phyloP scores from a whole-genome alignment of 1,139 yeast genomes.

The Yamadazyma oceani region DNA sequence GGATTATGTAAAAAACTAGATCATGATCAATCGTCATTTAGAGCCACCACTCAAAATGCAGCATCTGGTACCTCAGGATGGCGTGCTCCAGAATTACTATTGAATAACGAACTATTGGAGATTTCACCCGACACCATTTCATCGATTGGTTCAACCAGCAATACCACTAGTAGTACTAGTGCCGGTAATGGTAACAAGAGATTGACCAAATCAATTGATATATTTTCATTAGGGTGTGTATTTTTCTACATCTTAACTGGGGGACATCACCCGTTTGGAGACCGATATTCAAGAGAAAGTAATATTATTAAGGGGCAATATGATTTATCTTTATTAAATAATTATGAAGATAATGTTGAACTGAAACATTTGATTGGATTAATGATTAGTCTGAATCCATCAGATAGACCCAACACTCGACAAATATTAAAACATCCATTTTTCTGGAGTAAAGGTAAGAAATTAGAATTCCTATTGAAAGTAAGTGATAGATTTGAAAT shows the following conservation, averaged over 20 bases:
- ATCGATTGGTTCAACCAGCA: slow-evolving; percentile 26
- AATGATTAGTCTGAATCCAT: slow-evolving; percentile 74
- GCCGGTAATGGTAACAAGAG: slow-evolving; percentile 44
- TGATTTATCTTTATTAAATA: slow-evolving; percentile 46
- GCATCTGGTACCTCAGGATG: slow-evolving; percentile 96
- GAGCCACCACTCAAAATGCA: slow-evolving; percentile 89
- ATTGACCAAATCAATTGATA: slow-evolving; percentile 87
- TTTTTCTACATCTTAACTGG: slow-evolving; percentile 81
- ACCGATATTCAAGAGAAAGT: slow-evolving; percentile 80
- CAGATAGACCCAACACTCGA: slow-evolving; percentile 68
- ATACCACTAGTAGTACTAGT: slow-evolving; percentile 8
- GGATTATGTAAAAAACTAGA: slow-evolving; percentile 93
- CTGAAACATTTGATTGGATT: slow-evolving; percentile 67
- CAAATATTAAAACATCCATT: slow-evolving; percentile 78
- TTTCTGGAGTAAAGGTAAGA: slow-evolving; percentile 78
- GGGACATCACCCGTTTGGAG: slow-evolving; percentile 96
- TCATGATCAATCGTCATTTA: slow-evolving; percentile 87
- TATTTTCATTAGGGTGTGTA: slow-evolving; percentile 92
- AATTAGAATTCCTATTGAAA: slow-evolving; percentile 77
- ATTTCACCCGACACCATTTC: slow-evolving; percentile 44
- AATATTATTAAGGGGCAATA: slow-evolving; percentile 79
- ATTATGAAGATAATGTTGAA: slow-evolving; percentile 53
- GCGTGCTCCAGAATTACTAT: slow-evolving; percentile 92
- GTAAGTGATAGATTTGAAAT: slow-evolving; percentile 90
- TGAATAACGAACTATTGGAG: slow-evolving; percentile 42